Base-by-base conservation (phyloP, 305 asterid genomes). In the Salvia sclarea region DNA sequence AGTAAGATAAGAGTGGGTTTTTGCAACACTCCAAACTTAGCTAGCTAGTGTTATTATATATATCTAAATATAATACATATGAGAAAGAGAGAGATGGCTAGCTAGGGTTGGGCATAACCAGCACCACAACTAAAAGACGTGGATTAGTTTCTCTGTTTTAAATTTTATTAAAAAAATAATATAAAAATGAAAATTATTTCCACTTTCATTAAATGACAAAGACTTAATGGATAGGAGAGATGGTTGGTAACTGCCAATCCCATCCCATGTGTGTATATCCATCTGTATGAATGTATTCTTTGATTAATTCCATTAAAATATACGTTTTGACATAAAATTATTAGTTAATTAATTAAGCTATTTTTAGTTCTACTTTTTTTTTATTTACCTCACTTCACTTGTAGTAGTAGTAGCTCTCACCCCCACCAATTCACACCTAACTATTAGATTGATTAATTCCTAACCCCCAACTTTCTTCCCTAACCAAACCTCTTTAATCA, bases 401-500 rank as follows among this genome's bases (percentile, higher is more conserved):
- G 78, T 73, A n/a, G n/a, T n/a, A n/a, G n/a, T n/a, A n/a, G n/a
- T n/a, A 76, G 47, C 80, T 63, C 75, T 68, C 74, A 76, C 44
- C 58, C 77, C 78, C 83, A 81, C 88, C 86, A 62, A 73, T 76
- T 72, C 66, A 38, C 75, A 84, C 89, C 85, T 76, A 80, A 79
- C 68, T 72, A 48, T 45, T 78, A 73, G 73, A 75, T 75, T 78
- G 50, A 70, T 64, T 47, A 66, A 70, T 72, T 72, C 79, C 83
- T 79, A 78, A 75, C 43, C 61, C 65, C 63, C 61, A 71, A 76
- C 52, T 66, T 78, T 83, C 82, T 74, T 78, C 84, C 80, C 85
- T 78, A 78, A 81, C 79, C 43, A 61, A 74, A 61, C 62, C 71
- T 56, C 22, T 16, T 41, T 61, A n/a, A 61, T 56, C 38, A 48